Evolutionary conservation across 768 basidiomycete species (phyloP).

Genomic region (Tylopilus intermedius): DNA sequence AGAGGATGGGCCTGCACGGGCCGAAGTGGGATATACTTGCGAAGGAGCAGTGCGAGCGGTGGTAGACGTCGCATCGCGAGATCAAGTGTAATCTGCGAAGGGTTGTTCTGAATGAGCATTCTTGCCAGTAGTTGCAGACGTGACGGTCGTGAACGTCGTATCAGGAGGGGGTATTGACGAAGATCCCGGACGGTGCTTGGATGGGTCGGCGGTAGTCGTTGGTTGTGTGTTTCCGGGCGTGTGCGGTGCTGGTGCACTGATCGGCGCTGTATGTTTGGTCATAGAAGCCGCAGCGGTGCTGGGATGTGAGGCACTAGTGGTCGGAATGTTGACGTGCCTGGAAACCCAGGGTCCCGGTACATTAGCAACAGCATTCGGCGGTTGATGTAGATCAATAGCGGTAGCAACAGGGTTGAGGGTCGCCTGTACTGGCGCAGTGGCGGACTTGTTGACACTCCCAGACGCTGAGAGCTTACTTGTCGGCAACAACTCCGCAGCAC

Average conservation of each 20-base stretch:
- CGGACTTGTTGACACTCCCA: constrained; percentile 8
- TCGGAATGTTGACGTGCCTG: constrained; percentile 8
- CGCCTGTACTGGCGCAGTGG: constrained; percentile 5
- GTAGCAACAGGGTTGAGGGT: background rate
- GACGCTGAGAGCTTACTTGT: constrained; percentile 16
- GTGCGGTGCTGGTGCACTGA: constrained; percentile 9
- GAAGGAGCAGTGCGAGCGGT: constrained; percentile 17
- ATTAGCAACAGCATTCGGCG: background rate
- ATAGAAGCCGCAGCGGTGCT: background rate
- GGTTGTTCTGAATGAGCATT: constrained; percentile 20
- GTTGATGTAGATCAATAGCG: constrained; percentile 9
- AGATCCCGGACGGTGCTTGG: constrained; percentile 19
- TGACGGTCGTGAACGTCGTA: constrained; percentile 3
- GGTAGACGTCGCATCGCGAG: constrained; percentile 18
- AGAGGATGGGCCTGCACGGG: constrained; percentile 20
- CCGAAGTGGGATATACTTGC: constrained; percentile 20
- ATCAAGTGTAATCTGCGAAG: constrained; percentile 11
- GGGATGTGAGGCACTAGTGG: background rate
- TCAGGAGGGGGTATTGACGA: constrained; percentile 16
- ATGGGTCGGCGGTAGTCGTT: constrained; percentile 12
- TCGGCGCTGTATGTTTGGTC: constrained; percentile 8
- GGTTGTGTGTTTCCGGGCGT: constrained; percentile 9
- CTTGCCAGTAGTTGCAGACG: constrained; percentile 15
- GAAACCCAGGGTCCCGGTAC: constrained; percentile 8
- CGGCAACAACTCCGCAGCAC: constrained; percentile 20